Conservation (phyloP, 78 protist species). For the Dictyostelium capitatum region DNA sequence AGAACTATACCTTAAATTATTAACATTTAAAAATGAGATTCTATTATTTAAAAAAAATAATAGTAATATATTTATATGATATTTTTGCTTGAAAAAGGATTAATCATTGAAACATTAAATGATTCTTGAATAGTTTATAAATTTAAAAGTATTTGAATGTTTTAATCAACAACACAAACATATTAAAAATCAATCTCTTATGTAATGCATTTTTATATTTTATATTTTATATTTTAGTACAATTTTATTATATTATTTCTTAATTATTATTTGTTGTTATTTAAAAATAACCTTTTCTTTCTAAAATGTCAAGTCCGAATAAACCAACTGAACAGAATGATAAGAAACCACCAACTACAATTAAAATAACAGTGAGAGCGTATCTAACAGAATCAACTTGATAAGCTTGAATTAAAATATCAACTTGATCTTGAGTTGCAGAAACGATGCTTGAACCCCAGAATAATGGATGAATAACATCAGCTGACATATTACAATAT, state of each 20-base stretch:
- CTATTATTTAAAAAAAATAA: too few relatives aligned
- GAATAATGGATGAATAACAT: conserved; percentile 64
- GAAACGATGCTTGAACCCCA: conserved; percentile 54
- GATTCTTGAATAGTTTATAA: too few relatives aligned
- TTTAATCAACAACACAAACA: too few relatives aligned
- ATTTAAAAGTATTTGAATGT: too few relatives aligned
- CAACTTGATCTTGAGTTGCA: conserved; percentile 49
- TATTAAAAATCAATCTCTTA: too few relatives aligned
- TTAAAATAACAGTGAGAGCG: conserved; percentile 44
- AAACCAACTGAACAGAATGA: conserved; percentile 18
- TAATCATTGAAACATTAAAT: too few relatives aligned
- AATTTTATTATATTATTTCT: not conserved
- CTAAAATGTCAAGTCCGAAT: conserved; percentile 14
- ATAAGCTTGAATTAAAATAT: conserved; percentile 27
- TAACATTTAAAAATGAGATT: too few relatives aligned
- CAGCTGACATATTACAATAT: not conserved
- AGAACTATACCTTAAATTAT: too few relatives aligned
- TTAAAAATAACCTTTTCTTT: conserved; percentile 22
- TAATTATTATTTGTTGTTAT: not conserved
- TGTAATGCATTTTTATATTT: too few relatives aligned
- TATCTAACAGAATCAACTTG: conserved; percentile 49
- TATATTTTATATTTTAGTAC: not conserved
- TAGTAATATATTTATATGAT: too few relatives aligned
- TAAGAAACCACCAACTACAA: conserved; percentile 72
- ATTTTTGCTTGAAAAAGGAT: too few relatives aligned